phyloP scores from a whole-genome alignment of 129 eudicot genomes.

The Glebionis coronaria region DNA sequence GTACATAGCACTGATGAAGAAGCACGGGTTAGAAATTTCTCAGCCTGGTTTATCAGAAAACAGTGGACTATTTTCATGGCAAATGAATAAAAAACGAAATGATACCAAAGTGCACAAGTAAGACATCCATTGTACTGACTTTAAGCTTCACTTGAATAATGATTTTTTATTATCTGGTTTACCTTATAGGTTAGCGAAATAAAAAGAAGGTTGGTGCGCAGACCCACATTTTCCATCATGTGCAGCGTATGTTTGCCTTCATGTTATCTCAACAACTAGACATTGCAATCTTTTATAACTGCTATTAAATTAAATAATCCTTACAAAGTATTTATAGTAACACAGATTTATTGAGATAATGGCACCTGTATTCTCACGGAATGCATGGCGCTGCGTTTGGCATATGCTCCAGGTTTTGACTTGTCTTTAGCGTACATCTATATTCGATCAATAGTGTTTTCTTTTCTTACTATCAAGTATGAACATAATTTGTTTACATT shows the following conservation, averaged over 20 bases:
- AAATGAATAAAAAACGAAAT: constrained; percentile 64
- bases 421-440: neutral
- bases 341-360: constrained; percentile 82
- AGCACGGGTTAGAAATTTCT: constrained; percentile 75
- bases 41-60: constrained; percentile 75
- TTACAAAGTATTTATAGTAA: neutral
- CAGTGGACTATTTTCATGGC: constrained; percentile 65
- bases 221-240: constrained; percentile 74
- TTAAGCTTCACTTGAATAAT: neutral
- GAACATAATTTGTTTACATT: neutral
- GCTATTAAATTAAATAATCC: too few relatives aligned
- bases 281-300: neutral
- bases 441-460: neutral
- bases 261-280: neutral
- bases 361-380: constrained; percentile 86
- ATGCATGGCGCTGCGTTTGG: constrained; percentile 97
- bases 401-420: constrained; percentile 65
- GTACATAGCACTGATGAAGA: constrained; percentile 53
- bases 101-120: constrained; percentile 77
- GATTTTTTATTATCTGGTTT: neutral
- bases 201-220: constrained; percentile 73
- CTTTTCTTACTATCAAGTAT: neutral
- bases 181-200: constrained; percentile 50
- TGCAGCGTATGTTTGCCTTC: constrained; percentile 63
- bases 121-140: neutral